These are phyloP conservation scores for Diplodia sapinea DNA, from an alignment of 2,329 filamentous ascomycete species.

Conservation along the genomic window DNA sequence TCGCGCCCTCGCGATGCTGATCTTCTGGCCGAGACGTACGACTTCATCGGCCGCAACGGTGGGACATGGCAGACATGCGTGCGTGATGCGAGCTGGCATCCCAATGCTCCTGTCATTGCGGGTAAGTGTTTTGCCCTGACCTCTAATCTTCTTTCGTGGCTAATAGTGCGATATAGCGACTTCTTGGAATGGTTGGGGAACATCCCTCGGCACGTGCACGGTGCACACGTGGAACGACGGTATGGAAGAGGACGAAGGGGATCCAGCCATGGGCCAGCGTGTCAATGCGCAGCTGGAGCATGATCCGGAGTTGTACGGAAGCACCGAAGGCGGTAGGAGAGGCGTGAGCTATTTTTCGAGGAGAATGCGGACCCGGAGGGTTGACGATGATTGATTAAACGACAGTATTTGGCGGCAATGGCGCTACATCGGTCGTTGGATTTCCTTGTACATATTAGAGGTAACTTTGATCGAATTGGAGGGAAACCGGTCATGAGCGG, in stretches of 20 bases:
- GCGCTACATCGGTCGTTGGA: not conserved
- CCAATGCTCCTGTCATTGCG: constrained; percentile 78
- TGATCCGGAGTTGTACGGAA: constrained; percentile 44
- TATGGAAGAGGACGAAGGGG: constrained; percentile 60
- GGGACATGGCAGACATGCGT: constrained; percentile 77
- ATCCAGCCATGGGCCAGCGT: constrained; percentile 44
- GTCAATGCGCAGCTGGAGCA: constrained; percentile 47
- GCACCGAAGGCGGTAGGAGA: constrained; percentile 14
- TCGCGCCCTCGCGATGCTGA: constrained; percentile 63
- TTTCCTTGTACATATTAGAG: constrained; percentile 23
- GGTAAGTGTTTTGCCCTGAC: constrained; percentile 50
- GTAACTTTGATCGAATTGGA: not conserved
- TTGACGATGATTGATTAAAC: constrained; percentile 17
- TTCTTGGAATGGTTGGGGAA: constrained; percentile 79
- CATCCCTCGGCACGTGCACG: constrained; percentile 75
- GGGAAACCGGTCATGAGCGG: constrained; percentile 7
- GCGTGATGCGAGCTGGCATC: constrained; percentile 90
- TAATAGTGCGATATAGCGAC: constrained; percentile 64
- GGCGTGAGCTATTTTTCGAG: constrained; percentile 24
- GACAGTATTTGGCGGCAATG: not conserved
- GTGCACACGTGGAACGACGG: constrained; percentile 79
- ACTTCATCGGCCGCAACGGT: constrained; percentile 61
- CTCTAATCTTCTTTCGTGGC: not conserved
- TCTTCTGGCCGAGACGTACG: constrained; percentile 61
- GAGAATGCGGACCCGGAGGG: constrained; percentile 8